Evolutionary conservation across 2,329 filamentous ascomycete species (phyloP), one percentile per base, ranked within the genome.

Genomic region (Sordariomycetes sp.): DNA sequence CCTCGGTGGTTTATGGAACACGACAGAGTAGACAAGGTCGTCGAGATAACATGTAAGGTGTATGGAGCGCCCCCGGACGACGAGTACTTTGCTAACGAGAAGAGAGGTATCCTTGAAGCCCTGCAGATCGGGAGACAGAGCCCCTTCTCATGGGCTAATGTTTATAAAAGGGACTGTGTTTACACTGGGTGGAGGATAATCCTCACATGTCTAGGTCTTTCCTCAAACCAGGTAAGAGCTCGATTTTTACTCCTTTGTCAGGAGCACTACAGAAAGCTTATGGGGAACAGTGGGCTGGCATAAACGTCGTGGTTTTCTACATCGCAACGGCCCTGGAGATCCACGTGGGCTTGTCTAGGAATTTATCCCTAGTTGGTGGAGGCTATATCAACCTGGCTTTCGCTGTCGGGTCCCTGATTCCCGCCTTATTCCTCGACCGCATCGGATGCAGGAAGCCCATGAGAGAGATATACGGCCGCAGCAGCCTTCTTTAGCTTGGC

Each of bases 371-470:
- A 2, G 50, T 52, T 13, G 50, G n/a, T 17, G 50, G 50, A 13
- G 24, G 53, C 13, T 45, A 36, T n/a, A 55, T 55, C 39, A 39
- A 55, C 59, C 81, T 82, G 76, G 72, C 86, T 65, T 68, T 85
- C 32, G 73, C 75, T 1, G 87, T 87, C 62, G 80, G 76, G 0
- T 72, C 75, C 35, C 81, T 89, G 60, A 81, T 89, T 15, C 86
- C 86, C 51, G 81, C 81, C 0, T 60, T 72, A 1, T 64, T 66
- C 7, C 62, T 72, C 2, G 71, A 73, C 42, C 61, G 65, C 4
- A 70, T 69, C 82, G 81, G 69, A 83, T 10, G 28, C 77, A 76
- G 1, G 75, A 74, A 0, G 69, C 80, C 1, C 73, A 83, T 10
- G 82, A 83, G 2, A 87, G 86, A 65, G 85, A 55, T 32, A 32